These are phyloP conservation scores for Amanita molliuscula DNA, from an alignment of 768 basidiomycete species.

Conservation along the genomic window DNA sequence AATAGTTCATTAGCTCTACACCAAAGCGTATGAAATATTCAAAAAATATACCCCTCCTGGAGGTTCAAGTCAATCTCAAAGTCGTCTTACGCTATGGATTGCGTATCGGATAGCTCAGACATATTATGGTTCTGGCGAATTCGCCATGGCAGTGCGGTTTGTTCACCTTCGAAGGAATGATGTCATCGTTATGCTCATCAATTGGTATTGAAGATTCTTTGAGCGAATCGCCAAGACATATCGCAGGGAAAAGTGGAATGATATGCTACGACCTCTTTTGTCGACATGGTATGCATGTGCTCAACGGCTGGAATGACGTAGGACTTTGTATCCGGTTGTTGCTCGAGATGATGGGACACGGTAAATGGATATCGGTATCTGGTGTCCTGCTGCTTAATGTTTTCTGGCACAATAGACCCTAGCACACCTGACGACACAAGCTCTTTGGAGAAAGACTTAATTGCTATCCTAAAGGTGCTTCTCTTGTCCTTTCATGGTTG, in stretches of 20 bases:
- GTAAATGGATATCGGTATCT: slow-evolving; percentile 26
- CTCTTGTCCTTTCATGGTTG: not conserved
- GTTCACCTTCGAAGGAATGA: slow-evolving; percentile 9
- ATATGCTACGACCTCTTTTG: slow-evolving; percentile 66
- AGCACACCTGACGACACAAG: slow-evolving; percentile 35
- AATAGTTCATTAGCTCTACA: slow-evolving; percentile 59
- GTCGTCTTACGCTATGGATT: slow-evolving; percentile 80
- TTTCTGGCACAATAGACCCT: slow-evolving; percentile 16
- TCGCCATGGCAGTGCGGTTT: slow-evolving; percentile 81
- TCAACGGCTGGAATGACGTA: slow-evolving; percentile 64
- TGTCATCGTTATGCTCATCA: not conserved
- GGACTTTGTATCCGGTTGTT: slow-evolving; percentile 69
- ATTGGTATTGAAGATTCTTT: slow-evolving; percentile 59
- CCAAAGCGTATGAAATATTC: slow-evolving; percentile 89
- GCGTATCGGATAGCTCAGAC: slow-evolving; percentile 85
- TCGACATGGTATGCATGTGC: slow-evolving; percentile 79
- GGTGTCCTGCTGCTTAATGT: not conserved
- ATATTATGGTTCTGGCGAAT: slow-evolving; percentile 71
- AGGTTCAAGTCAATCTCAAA: slow-evolving; percentile 41
- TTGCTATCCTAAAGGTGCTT: slow-evolving; percentile 56
- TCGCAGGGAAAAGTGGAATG: slow-evolving; percentile 72
- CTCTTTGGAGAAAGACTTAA: slow-evolving; percentile 55
- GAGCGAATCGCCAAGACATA: slow-evolving; percentile 88
- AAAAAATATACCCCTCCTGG: slow-evolving; percentile 55
- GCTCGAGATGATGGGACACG: slow-evolving; percentile 75